These are phyloP conservation scores for Ilex asprella DNA, from an alignment of 257 asterid species.

Conservation along the genomic window DNA sequence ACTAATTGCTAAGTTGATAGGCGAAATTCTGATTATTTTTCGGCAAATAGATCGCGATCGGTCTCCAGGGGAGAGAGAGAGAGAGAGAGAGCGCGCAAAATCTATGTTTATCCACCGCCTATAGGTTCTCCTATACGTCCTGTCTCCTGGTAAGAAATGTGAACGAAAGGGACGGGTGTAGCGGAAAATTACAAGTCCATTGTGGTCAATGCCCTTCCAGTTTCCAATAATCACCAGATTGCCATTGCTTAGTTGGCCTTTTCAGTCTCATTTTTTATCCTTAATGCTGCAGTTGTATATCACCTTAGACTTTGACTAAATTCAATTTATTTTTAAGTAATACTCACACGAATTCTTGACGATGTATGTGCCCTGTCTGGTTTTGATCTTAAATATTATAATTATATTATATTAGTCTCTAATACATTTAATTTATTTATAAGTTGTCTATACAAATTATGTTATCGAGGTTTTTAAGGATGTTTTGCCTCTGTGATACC, in stretches of 20 bases:
- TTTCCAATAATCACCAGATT: background rate
- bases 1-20: too few species aligned
- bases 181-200: background rate
- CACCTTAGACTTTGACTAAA: too few species aligned
- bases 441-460: too few species aligned
- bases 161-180: background rate
- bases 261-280: too few species aligned
- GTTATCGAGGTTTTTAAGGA: too few species aligned
- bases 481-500: too few species aligned
- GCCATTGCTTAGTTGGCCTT: background rate
- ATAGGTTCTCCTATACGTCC: background rate
- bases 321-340: too few species aligned
- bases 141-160: background rate
- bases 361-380: background rate
- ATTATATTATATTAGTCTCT: too few species aligned
- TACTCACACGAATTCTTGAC: background rate
- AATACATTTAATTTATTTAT: too few species aligned
- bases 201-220: background rate
- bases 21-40: too few species aligned
- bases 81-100: background rate
- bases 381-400: too few species aligned
- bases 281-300: background rate
- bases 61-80: background rate
- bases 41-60: too few species aligned
- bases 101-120: background rate